Percentiles rank a stretch among this genome's conserved stretches.
phyloP scores from a whole-genome alignment of 345 rosid genomes.

The Rhizophora mangle region DNA sequence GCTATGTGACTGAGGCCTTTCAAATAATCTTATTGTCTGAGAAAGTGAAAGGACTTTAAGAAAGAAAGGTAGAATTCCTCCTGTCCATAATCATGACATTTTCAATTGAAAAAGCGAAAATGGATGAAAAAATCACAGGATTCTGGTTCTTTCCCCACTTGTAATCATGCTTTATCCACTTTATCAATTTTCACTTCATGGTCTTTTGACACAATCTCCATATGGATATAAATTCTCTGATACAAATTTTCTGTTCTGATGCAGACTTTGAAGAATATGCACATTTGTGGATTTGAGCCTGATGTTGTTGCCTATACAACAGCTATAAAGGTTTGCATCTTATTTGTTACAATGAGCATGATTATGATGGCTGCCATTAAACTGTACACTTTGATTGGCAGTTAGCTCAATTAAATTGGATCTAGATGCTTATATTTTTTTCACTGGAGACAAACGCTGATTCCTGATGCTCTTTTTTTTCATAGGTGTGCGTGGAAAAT shows the following conservation, averaged over 20 bases:
- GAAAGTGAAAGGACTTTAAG: not conserved
- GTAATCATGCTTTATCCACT: not conserved
- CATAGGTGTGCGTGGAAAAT: constrained; percentile 66
- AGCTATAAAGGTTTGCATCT: constrained; percentile 66
- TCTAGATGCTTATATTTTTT: not conserved
- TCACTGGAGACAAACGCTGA: constrained; percentile 18
- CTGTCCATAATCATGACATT: not conserved
- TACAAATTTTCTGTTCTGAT: constrained; percentile 26
- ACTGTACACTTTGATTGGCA: constrained; percentile 9
- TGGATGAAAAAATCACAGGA: not conserved
- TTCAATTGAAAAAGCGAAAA: not conserved
- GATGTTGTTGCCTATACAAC: constrained; percentile 91
- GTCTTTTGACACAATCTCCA: not conserved
- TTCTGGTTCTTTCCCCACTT: not conserved
- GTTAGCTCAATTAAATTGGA: not conserved
- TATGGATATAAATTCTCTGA: constrained; percentile 23
- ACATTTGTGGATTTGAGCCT: constrained; percentile 58
- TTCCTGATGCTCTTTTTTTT: constrained; percentile 19
- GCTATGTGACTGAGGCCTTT: not conserved
- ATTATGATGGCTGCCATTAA: constrained; percentile 5
- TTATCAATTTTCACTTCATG: not conserved
- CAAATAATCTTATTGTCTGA: not conserved
- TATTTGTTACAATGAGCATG: constrained; percentile 15
- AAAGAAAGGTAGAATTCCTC: not conserved
- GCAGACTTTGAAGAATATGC: constrained; percentile 90